phyloP scores from a whole-genome alignment of 345 rosid genomes.

The Jatropha curcas region DNA sequence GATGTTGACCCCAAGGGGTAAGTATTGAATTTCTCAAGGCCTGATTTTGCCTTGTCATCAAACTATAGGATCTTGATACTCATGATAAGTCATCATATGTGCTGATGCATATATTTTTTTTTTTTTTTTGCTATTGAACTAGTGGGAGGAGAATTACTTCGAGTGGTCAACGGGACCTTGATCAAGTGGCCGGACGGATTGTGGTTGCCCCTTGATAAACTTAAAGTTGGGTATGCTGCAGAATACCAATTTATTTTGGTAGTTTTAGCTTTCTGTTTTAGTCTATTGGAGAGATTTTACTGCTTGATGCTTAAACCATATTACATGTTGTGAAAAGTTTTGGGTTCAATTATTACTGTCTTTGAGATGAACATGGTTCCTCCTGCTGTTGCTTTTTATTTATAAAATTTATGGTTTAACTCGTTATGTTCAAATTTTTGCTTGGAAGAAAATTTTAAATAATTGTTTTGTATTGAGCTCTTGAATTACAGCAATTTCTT shows the following conservation, averaged over 20 bases:
- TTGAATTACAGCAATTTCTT: no score
- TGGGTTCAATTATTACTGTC: background rate
- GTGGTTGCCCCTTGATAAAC: conserved; percentile 29
- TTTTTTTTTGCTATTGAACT: background rate
- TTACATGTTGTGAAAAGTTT: no score
- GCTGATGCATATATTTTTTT: background rate
- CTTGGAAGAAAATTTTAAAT: no score
- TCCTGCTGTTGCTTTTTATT: background rate
- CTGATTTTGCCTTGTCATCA: background rate
- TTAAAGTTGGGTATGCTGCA: background rate
- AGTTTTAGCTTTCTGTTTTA: background rate
- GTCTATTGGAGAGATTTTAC: conserved; percentile 1
- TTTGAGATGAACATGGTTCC: background rate
- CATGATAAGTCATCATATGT: background rate
- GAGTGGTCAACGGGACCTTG: conserved; percentile 38
- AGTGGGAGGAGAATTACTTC: conserved; percentile 38
- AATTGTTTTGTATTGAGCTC: no score
- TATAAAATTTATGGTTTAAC: background rate
- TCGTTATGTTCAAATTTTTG: no score
- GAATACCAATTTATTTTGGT: background rate
- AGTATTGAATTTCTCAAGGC: background rate
- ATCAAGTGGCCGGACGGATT: conserved; percentile 41
- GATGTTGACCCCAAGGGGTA: conserved; percentile 75
- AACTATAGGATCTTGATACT: background rate
- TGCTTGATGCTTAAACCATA: background rate